Evolutionary conservation across 257 asterid genomes (phyloP).

Genomic region (Linderniella brevidens): DNA sequence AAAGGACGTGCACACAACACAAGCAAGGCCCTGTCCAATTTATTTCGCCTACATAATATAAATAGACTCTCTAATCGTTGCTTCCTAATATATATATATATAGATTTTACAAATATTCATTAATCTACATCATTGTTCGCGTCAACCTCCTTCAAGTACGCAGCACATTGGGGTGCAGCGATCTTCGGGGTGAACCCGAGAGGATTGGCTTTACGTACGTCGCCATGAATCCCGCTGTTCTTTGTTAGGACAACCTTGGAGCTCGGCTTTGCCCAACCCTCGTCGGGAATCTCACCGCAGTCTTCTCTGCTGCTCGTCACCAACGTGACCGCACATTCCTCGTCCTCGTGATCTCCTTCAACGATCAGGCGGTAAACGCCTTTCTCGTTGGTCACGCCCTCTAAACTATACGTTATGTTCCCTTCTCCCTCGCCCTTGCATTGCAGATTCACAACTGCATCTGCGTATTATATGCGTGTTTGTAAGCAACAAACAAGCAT

Average conservation of each 20-base stretch:
- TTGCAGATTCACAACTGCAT: conserved; percentile 15
- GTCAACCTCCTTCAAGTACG: conserved; percentile 17
- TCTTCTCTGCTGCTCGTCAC: conserved; percentile 17
- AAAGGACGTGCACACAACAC: no score
- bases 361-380: conserved; percentile 16
- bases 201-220: conserved; percentile 18
- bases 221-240: conserved; percentile 15
- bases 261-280: conserved; percentile 3
- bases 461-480: conserved; percentile 11
- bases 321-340: conserved; percentile 15
- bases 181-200: conserved; percentile 11
- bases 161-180: conserved; percentile 13
- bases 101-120: no score
- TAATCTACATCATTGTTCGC: no score
- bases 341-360: conserved; percentile 20
- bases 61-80: no score
- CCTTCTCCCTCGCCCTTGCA: conserved; percentile 10
- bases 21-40: no score
- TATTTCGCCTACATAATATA: no score
- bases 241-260: conserved; percentile 13
- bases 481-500: no score
- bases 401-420: conserved; percentile 9
- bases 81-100: no score
- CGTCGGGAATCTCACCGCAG: conserved; percentile 16
- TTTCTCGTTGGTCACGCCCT: conserved; percentile 9